phyloP scores from a whole-genome alignment of 257 asterid species.

The Solanum tarijense region DNA sequence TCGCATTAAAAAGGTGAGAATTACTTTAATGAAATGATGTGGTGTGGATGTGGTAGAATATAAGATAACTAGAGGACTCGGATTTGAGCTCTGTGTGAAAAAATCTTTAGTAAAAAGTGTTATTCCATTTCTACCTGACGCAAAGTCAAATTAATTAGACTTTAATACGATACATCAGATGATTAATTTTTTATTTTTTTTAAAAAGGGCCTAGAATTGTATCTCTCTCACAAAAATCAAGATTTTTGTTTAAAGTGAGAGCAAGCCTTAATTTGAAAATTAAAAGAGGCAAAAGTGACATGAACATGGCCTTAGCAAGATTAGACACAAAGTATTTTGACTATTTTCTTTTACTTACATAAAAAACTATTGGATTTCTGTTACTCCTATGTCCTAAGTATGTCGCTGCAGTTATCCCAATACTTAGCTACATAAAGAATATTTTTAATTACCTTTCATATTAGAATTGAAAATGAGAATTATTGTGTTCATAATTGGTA shows the following conservation, averaged over 20 bases:
- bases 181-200: no score
- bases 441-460: neutral
- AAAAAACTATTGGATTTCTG: neutral
- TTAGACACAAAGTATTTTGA: neutral
- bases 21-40: accelerated
- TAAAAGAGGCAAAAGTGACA: neutral
- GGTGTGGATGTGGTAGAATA: accelerated
- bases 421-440: neutral
- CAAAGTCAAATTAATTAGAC: no score
- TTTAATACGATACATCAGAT: no score
- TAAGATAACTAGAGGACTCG: accelerated
- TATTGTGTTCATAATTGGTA: neutral
- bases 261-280: neutral
- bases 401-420: neutral
- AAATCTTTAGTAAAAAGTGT: no score
- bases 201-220: no score
- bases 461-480: neutral
- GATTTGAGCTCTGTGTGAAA: no score
- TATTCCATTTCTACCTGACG: no score
- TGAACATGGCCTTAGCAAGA: neutral
- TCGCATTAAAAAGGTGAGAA: neutral
- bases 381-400: neutral
- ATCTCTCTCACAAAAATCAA: neutral
- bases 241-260: neutral
- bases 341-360: neutral